These are phyloP conservation scores for Tephrocybe sp. DNA, from an alignment of 768 basidiomycete genomes.

Conservation along the genomic window DNA sequence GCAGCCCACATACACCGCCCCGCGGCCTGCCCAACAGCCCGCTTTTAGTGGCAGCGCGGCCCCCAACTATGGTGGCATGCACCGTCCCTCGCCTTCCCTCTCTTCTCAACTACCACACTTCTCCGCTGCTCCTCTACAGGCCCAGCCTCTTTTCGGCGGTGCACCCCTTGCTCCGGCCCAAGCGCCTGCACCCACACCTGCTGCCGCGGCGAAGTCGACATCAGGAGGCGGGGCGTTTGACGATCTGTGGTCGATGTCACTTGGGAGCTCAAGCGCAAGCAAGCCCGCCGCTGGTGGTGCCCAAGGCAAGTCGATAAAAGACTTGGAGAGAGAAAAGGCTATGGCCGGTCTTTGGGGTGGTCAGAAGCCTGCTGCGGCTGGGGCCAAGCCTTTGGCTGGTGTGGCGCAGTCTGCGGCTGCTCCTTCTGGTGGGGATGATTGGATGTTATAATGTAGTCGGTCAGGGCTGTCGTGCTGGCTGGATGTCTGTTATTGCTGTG, in stretches of 20 bases:
- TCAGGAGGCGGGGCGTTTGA: constrained; percentile 66
- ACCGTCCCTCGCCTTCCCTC: constrained; percentile 36
- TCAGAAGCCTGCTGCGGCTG: constrained; percentile 16
- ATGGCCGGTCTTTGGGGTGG: constrained; percentile 79
- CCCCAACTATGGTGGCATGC: constrained; percentile 28
- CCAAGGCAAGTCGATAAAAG: constrained; percentile 77
- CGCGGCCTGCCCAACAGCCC: constrained; percentile 28
- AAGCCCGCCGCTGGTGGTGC: constrained; percentile 32
- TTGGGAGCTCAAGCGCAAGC: constrained; percentile 46
- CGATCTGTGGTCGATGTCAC: constrained; percentile 84
- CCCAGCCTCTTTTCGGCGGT: constrained; percentile 29
- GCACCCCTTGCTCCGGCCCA: constrained; percentile 27
- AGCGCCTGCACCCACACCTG: constrained; percentile 15
- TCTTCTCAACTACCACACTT: constrained; percentile 31
- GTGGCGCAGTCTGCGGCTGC: neutral
- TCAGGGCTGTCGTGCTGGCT: no score
- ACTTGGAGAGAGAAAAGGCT: constrained; percentile 86
- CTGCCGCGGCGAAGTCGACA: constrained; percentile 32
- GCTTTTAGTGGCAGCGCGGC: constrained; percentile 22
- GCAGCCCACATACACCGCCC: constrained; percentile 29
- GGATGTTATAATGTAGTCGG: constrained; percentile 6
- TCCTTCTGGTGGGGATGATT: constrained; percentile 10
- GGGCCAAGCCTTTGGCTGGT: neutral
- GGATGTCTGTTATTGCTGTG: neutral
- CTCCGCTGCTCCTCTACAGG: constrained; percentile 27